Evolutionary conservation across 768 basidiomycete species (phyloP).

Genomic region (Boletus reticulatus): DNA sequence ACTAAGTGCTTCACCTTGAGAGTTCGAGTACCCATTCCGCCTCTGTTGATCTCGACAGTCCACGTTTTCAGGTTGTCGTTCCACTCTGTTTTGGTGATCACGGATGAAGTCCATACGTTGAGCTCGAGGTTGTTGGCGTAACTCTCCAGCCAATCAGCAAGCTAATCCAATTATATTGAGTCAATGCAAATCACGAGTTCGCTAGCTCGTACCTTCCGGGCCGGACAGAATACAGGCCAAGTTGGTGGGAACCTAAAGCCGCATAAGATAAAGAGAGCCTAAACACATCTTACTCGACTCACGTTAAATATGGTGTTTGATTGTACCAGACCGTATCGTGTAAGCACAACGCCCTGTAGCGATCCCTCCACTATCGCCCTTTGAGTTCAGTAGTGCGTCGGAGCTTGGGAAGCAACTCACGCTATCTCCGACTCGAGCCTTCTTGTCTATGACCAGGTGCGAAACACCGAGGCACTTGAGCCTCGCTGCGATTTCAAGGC

Average conservation of each 20-base stretch:
- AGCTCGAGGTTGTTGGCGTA: conserved; percentile 61
- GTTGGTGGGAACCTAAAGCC: conserved; percentile 49
- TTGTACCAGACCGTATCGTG: conserved; percentile 55
- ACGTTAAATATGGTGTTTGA: conserved; percentile 57
- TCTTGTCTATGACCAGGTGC: conserved; percentile 56
- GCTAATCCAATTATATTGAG: conserved; percentile 26
- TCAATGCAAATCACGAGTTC: too few species aligned
- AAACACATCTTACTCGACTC: conserved; percentile 13
- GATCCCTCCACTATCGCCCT: conserved; percentile 45
- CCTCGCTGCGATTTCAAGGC: conserved; percentile 63
- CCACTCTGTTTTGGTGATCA: conserved; percentile 38
- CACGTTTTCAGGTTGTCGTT: conserved; percentile 40
- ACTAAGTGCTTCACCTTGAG: conserved; percentile 51
- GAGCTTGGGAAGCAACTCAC: conserved; percentile 8
- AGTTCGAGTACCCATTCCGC: conserved; percentile 31
- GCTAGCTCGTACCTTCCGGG: conserved; percentile 39
- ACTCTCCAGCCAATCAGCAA: conserved; percentile 66
- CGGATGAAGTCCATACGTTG: conserved; percentile 59
- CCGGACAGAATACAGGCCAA: conserved; percentile 55
- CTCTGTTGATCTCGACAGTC: conserved; percentile 41
- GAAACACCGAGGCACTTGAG: conserved; percentile 57
- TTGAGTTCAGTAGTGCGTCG: neutral
- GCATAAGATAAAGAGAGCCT: neutral
- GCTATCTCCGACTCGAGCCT: conserved; percentile 49
- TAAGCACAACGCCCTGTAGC: conserved; percentile 57